These are phyloP conservation scores for Nakazawaea wyomingensis DNA, from an alignment of 805 yeast genomes.

Conservation along the genomic window DNA sequence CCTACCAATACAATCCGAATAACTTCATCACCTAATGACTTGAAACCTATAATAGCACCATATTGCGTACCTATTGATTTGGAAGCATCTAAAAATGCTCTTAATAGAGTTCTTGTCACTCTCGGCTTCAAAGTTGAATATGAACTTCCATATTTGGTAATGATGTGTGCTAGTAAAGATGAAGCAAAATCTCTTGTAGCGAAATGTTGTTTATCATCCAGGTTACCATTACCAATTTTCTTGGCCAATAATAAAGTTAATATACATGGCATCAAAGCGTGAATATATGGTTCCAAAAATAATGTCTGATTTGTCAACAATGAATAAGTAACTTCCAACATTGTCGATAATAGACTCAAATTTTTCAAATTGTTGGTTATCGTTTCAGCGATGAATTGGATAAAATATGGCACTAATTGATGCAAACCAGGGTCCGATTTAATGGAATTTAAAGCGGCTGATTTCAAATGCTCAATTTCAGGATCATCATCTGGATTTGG, in stretches of 20 bases:
- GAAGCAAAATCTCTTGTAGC: slow-evolving; percentile 89
- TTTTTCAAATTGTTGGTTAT: slow-evolving; percentile 81
- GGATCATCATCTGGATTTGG: slow-evolving; percentile 39
- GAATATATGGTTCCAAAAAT: slow-evolving; percentile 91
- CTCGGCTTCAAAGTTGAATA: slow-evolving; percentile 89
- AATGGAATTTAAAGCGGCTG: slow-evolving; percentile 80
- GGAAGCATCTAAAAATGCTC: slow-evolving; percentile 83
- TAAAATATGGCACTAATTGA: slow-evolving; percentile 93
- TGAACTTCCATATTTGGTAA: slow-evolving; percentile 72
- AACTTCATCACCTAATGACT: slow-evolving; percentile 82
- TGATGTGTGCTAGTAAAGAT: slow-evolving; percentile 71
- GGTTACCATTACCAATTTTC: slow-evolving; percentile 55
- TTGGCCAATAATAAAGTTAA: slow-evolving; percentile 86
- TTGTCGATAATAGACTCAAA: slow-evolving; percentile 65
- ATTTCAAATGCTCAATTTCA: slow-evolving; percentile 51
- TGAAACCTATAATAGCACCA: slow-evolving; percentile 84
- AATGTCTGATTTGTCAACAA: slow-evolving; percentile 77
- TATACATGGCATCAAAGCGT: slow-evolving; percentile 95
- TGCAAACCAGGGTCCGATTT: slow-evolving; percentile 94
- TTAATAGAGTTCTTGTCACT: slow-evolving; percentile 84
- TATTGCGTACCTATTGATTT: slow-evolving; percentile 86
- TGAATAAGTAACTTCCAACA: slow-evolving; percentile 86
- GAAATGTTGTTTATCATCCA: slow-evolving; percentile 27
- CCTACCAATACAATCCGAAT: slow-evolving; percentile 80
- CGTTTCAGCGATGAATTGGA: slow-evolving; percentile 94